Base-by-base conservation (phyloP, 176 grass and related monocot genomes). In the Tuctoria greenei region DNA sequence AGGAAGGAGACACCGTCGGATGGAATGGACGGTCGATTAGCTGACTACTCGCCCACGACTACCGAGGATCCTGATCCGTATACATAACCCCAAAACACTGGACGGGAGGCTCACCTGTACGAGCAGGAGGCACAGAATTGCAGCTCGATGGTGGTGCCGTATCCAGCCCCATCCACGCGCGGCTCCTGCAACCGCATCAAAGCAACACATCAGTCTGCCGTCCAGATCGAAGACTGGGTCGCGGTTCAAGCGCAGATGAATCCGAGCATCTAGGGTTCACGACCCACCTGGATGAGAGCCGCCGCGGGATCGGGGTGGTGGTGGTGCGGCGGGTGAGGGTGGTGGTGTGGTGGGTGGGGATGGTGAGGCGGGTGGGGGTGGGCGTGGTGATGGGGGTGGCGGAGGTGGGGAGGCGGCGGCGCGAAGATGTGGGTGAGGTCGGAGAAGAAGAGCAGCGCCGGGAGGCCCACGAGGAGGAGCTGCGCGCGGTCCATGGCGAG, bases 111-210 rank as follows among this genome's bases (percentile, higher is more conserved):
- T 87, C 57, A 97, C 94, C 47, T 89, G 63, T 97, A 98, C 61
- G 95, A 94, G 82, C 95, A 98, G 62, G 95, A 94, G 12, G 87
- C 91, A 1, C 95, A 98, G 67, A 98, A 98, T 43, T 94, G 88
- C 59, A 98, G 63, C 72, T 92, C 95, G 34, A 98, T 79, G 11
- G 84, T 98, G 10, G 79, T 67, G 38, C 89, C 95, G 20, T 77
- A 92, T 68, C 91, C 95, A 70, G 79, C 57, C 36, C 82, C 95
- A 13, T 78, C 86, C 51, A 86, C 27, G 63, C 68, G 72, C 5
- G 89, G 58, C 74, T 84, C 76, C 95, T 82, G 76, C 67, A 36
- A 63, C 20, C 0, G 1, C 54, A 78, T 71, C 74, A 54, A 7
- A 67, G 13, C 15, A 60, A 61, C 36, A 16, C 18, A 4, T 87